phyloP scores from a whole-genome alignment of 768 basidiomycete genomes.

The Termitomyces sp. region DNA sequence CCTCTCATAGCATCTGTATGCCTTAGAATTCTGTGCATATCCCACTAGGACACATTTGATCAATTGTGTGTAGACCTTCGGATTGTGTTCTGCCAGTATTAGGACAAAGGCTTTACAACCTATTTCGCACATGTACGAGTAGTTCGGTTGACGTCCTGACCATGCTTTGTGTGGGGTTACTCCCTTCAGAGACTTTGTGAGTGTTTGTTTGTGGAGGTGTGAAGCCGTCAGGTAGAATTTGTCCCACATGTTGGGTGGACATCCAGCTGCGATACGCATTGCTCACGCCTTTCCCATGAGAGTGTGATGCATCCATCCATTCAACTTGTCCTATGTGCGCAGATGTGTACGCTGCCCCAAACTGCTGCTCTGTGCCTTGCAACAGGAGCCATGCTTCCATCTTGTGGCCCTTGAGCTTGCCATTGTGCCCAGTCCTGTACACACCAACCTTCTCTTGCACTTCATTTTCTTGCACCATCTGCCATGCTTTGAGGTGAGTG shows the following conservation, averaged over 20 bases:
- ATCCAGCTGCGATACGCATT: slow-evolving; percentile 18
- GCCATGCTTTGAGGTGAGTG: background rate
- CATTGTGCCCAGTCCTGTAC: slow-evolving; percentile 16
- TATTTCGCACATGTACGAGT: slow-evolving; percentile 27
- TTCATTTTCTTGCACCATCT: too few relatives aligned
- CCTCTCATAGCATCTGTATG: slow-evolving; percentile 28
- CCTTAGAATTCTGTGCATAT: slow-evolving; percentile 29
- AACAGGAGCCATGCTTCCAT: background rate
- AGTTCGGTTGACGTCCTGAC: slow-evolving; percentile 18
- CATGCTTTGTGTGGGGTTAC: slow-evolving; percentile 20
- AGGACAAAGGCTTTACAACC: slow-evolving; percentile 32
- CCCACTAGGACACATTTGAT: slow-evolving; percentile 36
- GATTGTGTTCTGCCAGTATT: slow-evolving; percentile 26
- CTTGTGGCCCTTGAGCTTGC: slow-evolving; percentile 19
- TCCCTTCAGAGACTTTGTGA: background rate
- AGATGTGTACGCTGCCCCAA: slow-evolving; percentile 25
- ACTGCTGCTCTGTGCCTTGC: slow-evolving; percentile 12
- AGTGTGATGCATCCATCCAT: slow-evolving; percentile 23
- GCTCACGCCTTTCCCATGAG: slow-evolving; percentile 22
- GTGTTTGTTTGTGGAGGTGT: background rate
- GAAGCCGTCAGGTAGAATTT: slow-evolving; percentile 22
- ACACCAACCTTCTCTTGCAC: background rate
- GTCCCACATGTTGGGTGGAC: slow-evolving; percentile 24
- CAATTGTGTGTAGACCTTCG: slow-evolving; percentile 19
- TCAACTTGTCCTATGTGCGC: slow-evolving; percentile 33